These are phyloP conservation scores for Suhomyces bribrorum DNA, from an alignment of 1,139 yeast species.

Conservation along the genomic window DNA sequence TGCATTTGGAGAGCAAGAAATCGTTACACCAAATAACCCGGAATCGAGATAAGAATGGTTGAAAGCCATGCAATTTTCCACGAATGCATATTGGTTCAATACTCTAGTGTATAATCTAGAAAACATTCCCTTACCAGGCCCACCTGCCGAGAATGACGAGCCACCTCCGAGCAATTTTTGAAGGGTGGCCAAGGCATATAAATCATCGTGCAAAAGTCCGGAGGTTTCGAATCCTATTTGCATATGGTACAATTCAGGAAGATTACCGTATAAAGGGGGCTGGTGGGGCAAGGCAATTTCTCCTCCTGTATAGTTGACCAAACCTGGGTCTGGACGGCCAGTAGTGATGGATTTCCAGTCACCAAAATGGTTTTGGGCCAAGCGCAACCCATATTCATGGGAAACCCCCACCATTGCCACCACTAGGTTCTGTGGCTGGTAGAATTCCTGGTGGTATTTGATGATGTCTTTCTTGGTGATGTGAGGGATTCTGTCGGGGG, in stretches of 20 bases:
- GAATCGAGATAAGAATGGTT: slow-evolving; percentile 89
- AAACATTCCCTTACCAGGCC: slow-evolving; percentile 99
- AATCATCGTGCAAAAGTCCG: slow-evolving; percentile 80
- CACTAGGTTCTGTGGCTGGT: slow-evolving; percentile 79
- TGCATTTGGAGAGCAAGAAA: slow-evolving; percentile 83
- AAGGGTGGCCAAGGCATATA: slow-evolving; percentile 85
- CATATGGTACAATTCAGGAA: slow-evolving; percentile 83
- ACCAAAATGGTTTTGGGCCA: slow-evolving; percentile 66
- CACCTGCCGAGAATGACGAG: slow-evolving; percentile 97
- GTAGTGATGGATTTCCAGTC: slow-evolving; percentile 47
- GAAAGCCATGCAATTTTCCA: slow-evolving; percentile 85
- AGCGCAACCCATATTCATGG: slow-evolving; percentile 65
- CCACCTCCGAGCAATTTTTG: slow-evolving; percentile 97
- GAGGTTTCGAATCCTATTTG: slow-evolving; percentile 89
- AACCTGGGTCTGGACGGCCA: slow-evolving; percentile 38
- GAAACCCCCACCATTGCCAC: slow-evolving; percentile 88
- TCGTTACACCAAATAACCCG: slow-evolving; percentile 87
- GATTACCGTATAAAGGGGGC: slow-evolving; percentile 66
- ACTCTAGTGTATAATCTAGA: slow-evolving; percentile 90
- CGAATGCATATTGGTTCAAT: slow-evolving; percentile 85
- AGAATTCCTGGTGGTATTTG: slow-evolving; percentile 66
- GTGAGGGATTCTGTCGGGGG: slow-evolving; percentile 61
- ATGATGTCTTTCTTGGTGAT: slow-evolving; percentile 56
- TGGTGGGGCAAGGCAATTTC: slow-evolving; percentile 66
- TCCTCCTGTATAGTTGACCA: slow-evolving; percentile 76